phyloP scores from a whole-genome alignment of 305 asterid genomes.

The Rubia peregrina region DNA sequence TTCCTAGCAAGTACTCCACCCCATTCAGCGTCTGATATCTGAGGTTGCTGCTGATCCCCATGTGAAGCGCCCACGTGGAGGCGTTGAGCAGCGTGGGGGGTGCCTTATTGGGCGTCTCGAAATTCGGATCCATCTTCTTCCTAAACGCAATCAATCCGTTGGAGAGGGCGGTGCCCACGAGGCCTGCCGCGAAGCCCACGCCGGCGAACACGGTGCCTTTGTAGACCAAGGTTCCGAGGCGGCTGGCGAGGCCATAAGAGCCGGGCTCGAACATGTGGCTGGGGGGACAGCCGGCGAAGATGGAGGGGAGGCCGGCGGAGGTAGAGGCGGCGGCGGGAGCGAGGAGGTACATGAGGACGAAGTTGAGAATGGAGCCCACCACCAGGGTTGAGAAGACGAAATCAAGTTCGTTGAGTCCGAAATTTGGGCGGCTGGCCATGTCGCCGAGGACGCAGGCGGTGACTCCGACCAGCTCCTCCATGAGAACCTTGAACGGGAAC shows the following conservation, averaged over 20 bases:
- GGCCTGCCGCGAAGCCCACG: slow-evolving; percentile 45
- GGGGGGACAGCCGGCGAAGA: slow-evolving; percentile 36
- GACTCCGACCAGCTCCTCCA: slow-evolving; percentile 52
- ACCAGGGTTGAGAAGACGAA: slow-evolving; percentile 45
- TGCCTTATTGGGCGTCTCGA: slow-evolving; percentile 46
- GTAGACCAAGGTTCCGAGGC: slow-evolving; percentile 39
- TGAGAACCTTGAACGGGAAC: slow-evolving; percentile 45
- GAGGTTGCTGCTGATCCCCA: slow-evolving; percentile 44
- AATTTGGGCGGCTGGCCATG: slow-evolving; percentile 42
- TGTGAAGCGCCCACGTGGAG: slow-evolving; percentile 43
- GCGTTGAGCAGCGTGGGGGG: slow-evolving; percentile 42
- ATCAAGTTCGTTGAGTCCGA: slow-evolving; percentile 43
- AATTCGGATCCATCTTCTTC: slow-evolving; percentile 46
- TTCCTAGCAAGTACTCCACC: slow-evolving; percentile 37
- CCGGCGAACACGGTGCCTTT: slow-evolving; percentile 40
- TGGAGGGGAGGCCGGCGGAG: slow-evolving; percentile 26
- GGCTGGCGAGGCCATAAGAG: slow-evolving; percentile 26
- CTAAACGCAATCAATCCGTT: slow-evolving; percentile 35
- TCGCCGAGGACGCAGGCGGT: slow-evolving; percentile 38
- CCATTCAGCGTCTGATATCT: slow-evolving; percentile 46
- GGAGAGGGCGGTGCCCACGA: slow-evolving; percentile 43
- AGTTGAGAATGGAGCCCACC: slow-evolving; percentile 40
- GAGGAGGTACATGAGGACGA: slow-evolving; percentile 41
- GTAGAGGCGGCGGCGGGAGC: slow-evolving; percentile 34
- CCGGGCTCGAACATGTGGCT: slow-evolving; percentile 58